Evolutionary conservation across 2,329 filamentous ascomycete species (phyloP), one percentile per base, ranked within the genome.

Genomic region (Colletotrichum somersetense): DNA sequence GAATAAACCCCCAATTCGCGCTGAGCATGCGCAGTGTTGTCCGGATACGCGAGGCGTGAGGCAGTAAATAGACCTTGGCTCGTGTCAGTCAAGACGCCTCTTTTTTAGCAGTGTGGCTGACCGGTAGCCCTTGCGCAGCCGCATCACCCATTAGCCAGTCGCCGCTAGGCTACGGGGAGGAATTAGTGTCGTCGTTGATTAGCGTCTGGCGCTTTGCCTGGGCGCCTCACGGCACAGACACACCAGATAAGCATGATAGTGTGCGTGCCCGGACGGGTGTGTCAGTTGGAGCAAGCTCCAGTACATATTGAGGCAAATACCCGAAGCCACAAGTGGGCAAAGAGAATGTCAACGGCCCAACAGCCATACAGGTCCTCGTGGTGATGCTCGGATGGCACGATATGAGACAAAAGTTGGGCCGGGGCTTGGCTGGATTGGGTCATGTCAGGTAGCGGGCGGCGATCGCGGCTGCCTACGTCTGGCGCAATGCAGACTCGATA

Each of bases 251-350:
- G 46, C 42, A 56, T 26, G 26, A 38, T 11, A 26, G 35, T 6
- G 16, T 35, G 23, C 55, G 52, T n/a, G 53, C 48, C 38, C 26
- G 30, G 20, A 20, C 55, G 46, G 53, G 38, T 30, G 35, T 69
- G 35, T 69, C 67, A n/a, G 44, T 48, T 62, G 58, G 44, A 46
- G 35, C 33, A 59, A 40, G 65, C 44, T 58, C 33, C n/a, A 69
- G 59, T 61, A 66, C 69, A 69, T n/a, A 69, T 69, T 56, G 55
- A 69, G 69, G 55, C 66, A 72, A 66, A 69, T 64, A 65, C 55
- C 69, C 69, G 69, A 69, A 69, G 69, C 69, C 66, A 72, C 53
- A 38, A 40, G 55, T 55, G 66, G 59, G 52, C 55, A 46, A 38
- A 56, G 20, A 16, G 35, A n/a, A 26, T 58, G n/a, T 30, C 30